Base-by-base conservation (phyloP, 2,329 filamentous ascomycete genomes). In the Apiospora koreana region DNA sequence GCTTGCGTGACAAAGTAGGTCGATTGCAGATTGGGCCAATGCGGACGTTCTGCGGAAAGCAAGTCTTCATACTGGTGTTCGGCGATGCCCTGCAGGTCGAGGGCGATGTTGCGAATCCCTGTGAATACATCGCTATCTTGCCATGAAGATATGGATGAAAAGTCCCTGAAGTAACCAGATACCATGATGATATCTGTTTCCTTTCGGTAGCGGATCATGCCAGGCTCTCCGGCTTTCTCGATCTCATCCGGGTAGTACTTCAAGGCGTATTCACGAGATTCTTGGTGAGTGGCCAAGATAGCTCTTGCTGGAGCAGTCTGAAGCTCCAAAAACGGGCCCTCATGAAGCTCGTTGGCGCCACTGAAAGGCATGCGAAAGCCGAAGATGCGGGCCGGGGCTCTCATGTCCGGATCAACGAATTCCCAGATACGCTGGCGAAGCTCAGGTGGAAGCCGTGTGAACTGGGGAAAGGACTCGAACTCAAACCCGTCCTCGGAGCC, bases 351-450 rank as follows among this genome's bases (percentile, higher is more conserved):
- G 7, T 54, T 14, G 18, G 38, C 12, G 6, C 45, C 48, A 10
- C 4, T 72, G 68, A 21, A 25, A 25, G 9, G 23, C 14, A 71
- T 6, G 0, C 43, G 48, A 23, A 77, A 70, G 10, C 73, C 67
- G 21, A 78, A 76, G 1, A 82, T 73, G 35, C 79, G 78, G 8
- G 71, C 69, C 46, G 76, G 73, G 1, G 68, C 72, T 43, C 72
- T 76, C 14, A 82, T 71, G 45, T 80, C 71, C 1, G 76, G 77
- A 68, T 80, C 79, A 67, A 80, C 79, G 10, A 75, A 73, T 23
- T 78, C 76, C 81, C 81, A 83, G 46, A 83, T 74, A 41, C 71
- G 76, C 5, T 73, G 62, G 43, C 80, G 80, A 16, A 83, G 76
- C 69, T 83, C 81, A 9, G 74, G 69, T 1, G 81, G 81, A 2